Conservation (phyloP, 2,329 filamentous ascomycete genomes). For the Cladorrhinum sp. region DNA sequence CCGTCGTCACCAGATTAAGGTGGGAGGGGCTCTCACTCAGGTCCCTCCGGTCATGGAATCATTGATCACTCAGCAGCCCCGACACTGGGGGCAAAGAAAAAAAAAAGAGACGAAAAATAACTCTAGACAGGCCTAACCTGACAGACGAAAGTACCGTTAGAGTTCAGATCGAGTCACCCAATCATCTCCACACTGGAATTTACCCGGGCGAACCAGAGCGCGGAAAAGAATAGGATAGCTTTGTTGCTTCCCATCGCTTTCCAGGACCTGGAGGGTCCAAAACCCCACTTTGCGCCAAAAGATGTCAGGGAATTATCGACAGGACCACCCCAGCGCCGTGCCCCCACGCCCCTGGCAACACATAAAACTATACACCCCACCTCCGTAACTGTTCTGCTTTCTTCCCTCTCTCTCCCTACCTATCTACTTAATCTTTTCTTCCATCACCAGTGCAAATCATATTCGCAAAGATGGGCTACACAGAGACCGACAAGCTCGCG, state of each 20-base stretch:
- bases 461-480: constrained; percentile 74
- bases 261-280: constrained; percentile 6
- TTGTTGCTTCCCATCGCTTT: constrained; percentile 12
- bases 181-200: constrained; percentile 24
- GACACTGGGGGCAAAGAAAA: constrained; percentile 10
- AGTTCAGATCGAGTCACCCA: constrained; percentile 16
- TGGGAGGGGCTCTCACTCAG: neutral
- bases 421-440: neutral
- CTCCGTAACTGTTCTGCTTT: constrained; percentile 21
- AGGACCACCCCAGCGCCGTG: constrained; percentile 17
- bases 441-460: constrained; percentile 12
- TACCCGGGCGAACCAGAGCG: constrained; percentile 29
- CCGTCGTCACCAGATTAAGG: constrained; percentile 16
- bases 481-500: constrained; percentile 81
- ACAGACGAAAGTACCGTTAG: constrained; percentile 9
- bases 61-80: neutral
- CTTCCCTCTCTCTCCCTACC: constrained; percentile 17
- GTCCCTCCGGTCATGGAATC: constrained; percentile 11
- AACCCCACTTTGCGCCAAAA: constrained; percentile 25
- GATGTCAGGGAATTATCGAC: constrained; percentile 18
- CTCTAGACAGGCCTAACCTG: constrained; percentile 2
- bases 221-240: constrained; percentile 6
- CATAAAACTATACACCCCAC: constrained; percentile 29
- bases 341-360: constrained; percentile 13
- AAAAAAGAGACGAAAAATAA: constrained; percentile 7